phyloP scores from a whole-genome alignment of 2,329 filamentous ascomycete genomes.

The Sclerotinia sclerotiorum region DNA sequence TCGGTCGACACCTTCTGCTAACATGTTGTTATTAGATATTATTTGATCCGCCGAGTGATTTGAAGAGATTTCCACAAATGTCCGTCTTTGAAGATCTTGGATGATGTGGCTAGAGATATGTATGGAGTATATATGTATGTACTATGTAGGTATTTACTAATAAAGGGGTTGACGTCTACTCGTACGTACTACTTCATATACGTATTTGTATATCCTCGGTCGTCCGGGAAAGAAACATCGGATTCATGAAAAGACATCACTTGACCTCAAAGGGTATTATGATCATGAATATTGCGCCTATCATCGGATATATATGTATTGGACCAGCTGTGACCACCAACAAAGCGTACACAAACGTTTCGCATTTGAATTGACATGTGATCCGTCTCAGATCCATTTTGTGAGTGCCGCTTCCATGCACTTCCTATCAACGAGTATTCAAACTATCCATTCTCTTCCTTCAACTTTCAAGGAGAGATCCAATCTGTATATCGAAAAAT shows the following conservation, averaged over 20 bases:
- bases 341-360: no score
- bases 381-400: not conserved
- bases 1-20: no score
- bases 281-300: not conserved
- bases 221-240: constrained; percentile 12
- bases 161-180: not conserved
- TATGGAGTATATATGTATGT: not conserved
- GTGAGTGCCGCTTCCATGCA: not conserved
- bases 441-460: no score
- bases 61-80: not conserved
- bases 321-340: no score
- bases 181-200: no score
- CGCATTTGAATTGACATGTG: constrained; percentile 7
- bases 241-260: constrained; percentile 12
- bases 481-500: no score
- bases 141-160: not conserved
- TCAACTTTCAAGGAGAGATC: no score
- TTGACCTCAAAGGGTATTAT: constrained; percentile 13
- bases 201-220: constrained; percentile 1
- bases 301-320: not conserved
- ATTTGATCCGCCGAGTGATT: not conserved
- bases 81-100: no score
- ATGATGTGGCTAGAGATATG: no score
- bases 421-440: no score
- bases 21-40: not conserved